These are phyloP conservation scores for Mortierella sp. DNA, from an alignment of 371 early-diverging fungal species.

Conservation along the genomic window DNA sequence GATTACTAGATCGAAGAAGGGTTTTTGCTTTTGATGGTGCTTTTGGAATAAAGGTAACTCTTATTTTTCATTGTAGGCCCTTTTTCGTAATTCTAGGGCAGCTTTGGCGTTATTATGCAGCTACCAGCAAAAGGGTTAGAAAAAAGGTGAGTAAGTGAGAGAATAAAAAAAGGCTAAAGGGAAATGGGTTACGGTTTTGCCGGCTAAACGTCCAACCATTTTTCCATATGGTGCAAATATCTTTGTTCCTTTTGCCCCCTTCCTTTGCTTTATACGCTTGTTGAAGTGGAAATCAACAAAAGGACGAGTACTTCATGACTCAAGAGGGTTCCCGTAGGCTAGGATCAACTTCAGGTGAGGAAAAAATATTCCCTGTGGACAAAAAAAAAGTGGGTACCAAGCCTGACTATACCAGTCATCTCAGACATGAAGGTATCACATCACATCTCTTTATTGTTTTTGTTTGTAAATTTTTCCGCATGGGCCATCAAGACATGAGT, in stretches of 20 bases:
- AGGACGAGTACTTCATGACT: background rate
- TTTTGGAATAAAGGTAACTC: background rate
- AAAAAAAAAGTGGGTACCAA: background rate
- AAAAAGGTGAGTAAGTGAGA: background rate
- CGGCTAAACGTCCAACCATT: background rate
- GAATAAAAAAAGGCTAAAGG: background rate
- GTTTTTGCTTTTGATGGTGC: background rate
- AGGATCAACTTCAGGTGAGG: background rate
- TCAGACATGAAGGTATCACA: background rate
- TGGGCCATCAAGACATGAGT: background rate
- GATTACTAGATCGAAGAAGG: slow-evolving; percentile 3
- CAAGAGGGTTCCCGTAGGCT: too few relatives aligned
- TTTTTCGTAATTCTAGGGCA: background rate
- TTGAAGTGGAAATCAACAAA: background rate
- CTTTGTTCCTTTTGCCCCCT: background rate
- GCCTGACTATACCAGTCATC: too few relatives aligned
- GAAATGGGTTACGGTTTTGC: background rate
- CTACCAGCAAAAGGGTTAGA: background rate
- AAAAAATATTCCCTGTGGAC: background rate
- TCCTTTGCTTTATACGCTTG: background rate
- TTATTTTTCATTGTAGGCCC: background rate
- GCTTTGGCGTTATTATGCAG: background rate
- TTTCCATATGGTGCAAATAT: background rate
- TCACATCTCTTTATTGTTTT: background rate
- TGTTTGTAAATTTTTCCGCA: background rate